A percentile compares a stretch with the other conserved stretches of the same genome.
Evolutionary conservation across 1,284 basidiomycete species (phyloP).

Genomic region (Cryptococcus depauperatus): DNA sequence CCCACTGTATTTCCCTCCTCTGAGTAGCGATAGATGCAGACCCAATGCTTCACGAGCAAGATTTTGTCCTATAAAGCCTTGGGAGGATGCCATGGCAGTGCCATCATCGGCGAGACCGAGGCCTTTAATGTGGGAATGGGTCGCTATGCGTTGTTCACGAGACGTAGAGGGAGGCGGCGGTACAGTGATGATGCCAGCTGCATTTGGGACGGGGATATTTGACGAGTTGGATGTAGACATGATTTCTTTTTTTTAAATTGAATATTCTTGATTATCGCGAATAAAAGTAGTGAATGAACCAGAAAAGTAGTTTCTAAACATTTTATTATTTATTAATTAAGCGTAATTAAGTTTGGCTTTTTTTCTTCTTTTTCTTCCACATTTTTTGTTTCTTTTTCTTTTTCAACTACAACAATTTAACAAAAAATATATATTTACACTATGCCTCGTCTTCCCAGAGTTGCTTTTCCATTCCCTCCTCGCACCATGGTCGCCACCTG

Average conservation of each 20-base stretch:
- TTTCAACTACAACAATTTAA: not conserved
- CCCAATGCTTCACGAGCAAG: constrained; percentile 71
- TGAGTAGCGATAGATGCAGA: constrained; percentile 39
- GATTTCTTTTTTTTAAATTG: too few relatives aligned
- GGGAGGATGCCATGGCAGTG: constrained; percentile 60
- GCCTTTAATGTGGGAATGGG: constrained; percentile 58
- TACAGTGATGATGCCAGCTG: constrained; percentile 35
- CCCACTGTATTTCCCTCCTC: constrained; percentile 40
- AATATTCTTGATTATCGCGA: too few relatives aligned
- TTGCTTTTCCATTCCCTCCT: not conserved
- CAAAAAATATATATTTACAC: too few relatives aligned
- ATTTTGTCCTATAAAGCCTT: constrained; percentile 86
- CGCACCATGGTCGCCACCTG: not conserved
- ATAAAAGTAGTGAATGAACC: too few relatives aligned
- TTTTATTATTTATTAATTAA: too few relatives aligned
- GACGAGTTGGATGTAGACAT: constrained; percentile 1
- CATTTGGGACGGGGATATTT: too few relatives aligned
- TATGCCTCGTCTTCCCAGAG: constrained; percentile 16
- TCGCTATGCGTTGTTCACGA: constrained; percentile 43
- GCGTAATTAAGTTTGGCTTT: not conserved
- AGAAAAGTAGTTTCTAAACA: too few relatives aligned
- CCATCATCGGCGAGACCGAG: constrained; percentile 85
- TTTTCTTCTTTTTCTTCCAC: constrained; percentile 15
- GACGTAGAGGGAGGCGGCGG: constrained; percentile 40
- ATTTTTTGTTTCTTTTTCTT: not conserved